Base-by-base conservation (phyloP, 1,284 basidiomycete genomes). In the Puccinia triticina region DNA sequence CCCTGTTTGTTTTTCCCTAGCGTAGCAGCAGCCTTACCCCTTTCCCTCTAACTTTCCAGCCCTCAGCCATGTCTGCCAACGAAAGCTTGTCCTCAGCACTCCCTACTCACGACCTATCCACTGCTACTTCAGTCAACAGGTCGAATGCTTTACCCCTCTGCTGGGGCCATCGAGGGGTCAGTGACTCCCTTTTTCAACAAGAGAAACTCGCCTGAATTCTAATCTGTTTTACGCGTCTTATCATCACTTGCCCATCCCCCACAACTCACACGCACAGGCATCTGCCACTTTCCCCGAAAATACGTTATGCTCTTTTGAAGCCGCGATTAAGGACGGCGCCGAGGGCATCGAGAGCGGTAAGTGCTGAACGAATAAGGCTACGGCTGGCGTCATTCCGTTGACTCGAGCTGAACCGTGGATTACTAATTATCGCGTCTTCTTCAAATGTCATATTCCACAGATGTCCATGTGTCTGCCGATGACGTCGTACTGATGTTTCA, bases 401-500 rank as follows among this genome's bases (percentile, higher is more conserved):
- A 26, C 12, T 11, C 23, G 34, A 14, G 10, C 34, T 23, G 10
- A 64, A 29, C n/a, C 48, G 3, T 37, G 46, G 21, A 46, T 32
- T n/a, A 71, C 43, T 50, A 16, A 71, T 23, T 74, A 21, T 23
- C 37, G 53, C 23, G 16, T 57, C 18, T n/a, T 50, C 16, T 77
- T 77, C 26, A 26, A n/a, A 61, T 66, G 1, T 40, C 12, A 50
- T 29, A 21, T 29, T 23, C 37, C 82, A 8, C 91, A 95, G 96
- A 98, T 90, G 95, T 98, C 84, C 96, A 98, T 88, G 93, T 98
- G 86, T 96, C 96, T 75, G 88, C 90, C 84, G 96, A 98, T 89
- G 90, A 92, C 85, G 91, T 94, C 73, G 93, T 98, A 72, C 88
- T 98, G 83, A 95, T 98, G 94, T 97, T 96, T 88, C 95, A 98